Percentiles rank a stretch among this genome's conserved stretches.
phyloP scores from a whole-genome alignment of 1,139 yeast genomes.

The Lodderomyces metapsilosis region DNA sequence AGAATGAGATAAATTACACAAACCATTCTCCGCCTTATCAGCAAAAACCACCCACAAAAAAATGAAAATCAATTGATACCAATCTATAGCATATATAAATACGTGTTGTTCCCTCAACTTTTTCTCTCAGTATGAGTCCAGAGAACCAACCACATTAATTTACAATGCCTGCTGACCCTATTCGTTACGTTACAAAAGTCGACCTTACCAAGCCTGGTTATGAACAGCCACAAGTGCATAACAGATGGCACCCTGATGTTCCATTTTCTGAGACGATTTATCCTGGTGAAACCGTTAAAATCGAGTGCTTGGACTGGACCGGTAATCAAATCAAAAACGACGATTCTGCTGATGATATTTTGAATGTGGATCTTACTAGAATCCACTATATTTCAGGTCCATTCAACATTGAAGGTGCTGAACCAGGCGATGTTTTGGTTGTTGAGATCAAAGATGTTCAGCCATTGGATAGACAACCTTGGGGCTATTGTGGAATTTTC shows the following conservation, averaged over 20 bases:
- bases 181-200: constrained; percentile 23
- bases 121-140: constrained; percentile 34
- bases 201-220: constrained; percentile 43
- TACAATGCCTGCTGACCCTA: constrained; percentile 11
- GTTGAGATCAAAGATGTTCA: constrained; percentile 52
- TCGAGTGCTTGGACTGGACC: constrained; percentile 54
- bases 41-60: neutral
- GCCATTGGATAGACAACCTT: constrained; percentile 49
- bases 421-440: constrained; percentile 48
- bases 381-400: constrained; percentile 52
- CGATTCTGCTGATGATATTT: constrained; percentile 47
- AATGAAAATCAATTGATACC: neutral
- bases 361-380: constrained; percentile 39
- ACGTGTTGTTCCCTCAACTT: neutral
- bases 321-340: constrained; percentile 49
- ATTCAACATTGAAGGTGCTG: constrained; percentile 41
- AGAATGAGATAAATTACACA: neutral
- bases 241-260: constrained; percentile 54
- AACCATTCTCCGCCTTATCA: neutral
- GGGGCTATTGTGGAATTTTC: constrained; percentile 53
- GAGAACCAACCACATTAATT: neutral
- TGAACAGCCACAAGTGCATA: constrained; percentile 46
- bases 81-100: neutral
- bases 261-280: constrained; percentile 37
- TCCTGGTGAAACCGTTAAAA: constrained; percentile 43